Conservation (phyloP, 2,329 filamentous ascomycete species). For the Trichoderma pleuroti region DNA sequence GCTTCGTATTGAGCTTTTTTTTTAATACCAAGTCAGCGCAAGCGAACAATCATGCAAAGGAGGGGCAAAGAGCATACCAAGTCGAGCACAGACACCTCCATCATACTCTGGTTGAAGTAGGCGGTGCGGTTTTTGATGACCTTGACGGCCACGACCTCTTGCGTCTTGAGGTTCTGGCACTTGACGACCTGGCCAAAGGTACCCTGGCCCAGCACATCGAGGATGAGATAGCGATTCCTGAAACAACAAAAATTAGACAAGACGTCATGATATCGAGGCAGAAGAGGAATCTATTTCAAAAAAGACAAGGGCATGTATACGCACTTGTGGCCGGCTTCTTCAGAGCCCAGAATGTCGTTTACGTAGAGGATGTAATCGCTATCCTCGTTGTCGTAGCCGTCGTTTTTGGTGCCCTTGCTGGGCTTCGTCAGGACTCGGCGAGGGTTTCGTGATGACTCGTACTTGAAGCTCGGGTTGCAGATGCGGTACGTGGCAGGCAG, state of each 20-base stretch:
- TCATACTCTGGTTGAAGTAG: conserved; percentile 99
- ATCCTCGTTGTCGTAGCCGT: conserved; percentile 98
- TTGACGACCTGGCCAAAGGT: conserved; percentile 99
- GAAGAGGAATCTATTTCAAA: neutral
- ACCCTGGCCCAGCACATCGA: conserved; percentile 94
- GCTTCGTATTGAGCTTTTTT: conserved; percentile 84
- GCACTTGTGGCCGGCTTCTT: conserved; percentile 96
- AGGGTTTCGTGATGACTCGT: conserved; percentile 95
- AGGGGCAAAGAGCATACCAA: conserved; percentile 55
- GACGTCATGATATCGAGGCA: no score
- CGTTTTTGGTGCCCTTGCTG: conserved; percentile 97
- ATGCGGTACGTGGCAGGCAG: conserved; percentile 95
- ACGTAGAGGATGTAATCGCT: conserved; percentile 99
- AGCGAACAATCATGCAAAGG: neutral
- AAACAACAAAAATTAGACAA: conserved; percentile 2
- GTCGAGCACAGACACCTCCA: conserved; percentile 98
- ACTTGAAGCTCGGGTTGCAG: conserved; percentile 97
- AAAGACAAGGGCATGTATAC: conserved; percentile 27
- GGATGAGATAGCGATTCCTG: conserved; percentile 93
- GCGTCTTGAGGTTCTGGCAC: conserved; percentile 96
- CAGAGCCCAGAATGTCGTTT: conserved; percentile 95
- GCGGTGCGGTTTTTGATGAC: conserved; percentile 99
- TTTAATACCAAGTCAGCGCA: neutral
- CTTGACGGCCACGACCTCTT: conserved; percentile 97
- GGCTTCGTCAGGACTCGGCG: conserved; percentile 95